Base-by-base conservation (phyloP, 345 rosid species). In the Pistacia integerrima region DNA sequence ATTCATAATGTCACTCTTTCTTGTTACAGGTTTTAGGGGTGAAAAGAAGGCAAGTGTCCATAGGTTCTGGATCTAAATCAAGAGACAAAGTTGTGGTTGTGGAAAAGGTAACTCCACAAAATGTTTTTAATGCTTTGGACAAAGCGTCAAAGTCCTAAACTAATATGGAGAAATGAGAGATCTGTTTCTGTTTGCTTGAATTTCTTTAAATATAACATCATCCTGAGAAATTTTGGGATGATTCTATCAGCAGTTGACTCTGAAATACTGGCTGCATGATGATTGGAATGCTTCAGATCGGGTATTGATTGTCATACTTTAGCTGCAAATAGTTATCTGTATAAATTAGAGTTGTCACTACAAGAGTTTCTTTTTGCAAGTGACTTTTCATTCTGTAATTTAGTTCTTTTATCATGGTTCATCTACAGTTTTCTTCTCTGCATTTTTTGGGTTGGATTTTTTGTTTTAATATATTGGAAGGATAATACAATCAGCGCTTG, bases 21-120 rank as follows among this genome's bases (percentile, higher is more conserved):
- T 48, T 3, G 67, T 67, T 28, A 41, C 87, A 96, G 97, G 97
- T 92, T 56, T 79, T 95, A 56, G 92, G 98, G 20, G 94, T 93
- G 64, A 92, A 93, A 86, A 86, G 82, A 74, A 91, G 99, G 84
- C 97, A 92, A 74, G 88, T 95, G 35, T 93, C 92, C 5, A 71
- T 95, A 54, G 93, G 92, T 75, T 84, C 92, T 2, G 98, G 98
- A 54, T 93, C 98, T 28, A 92, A 91, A 87, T 95, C 97, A 61
- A 87, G 97, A 81, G 94, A 90, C 85, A 93, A 95, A 85, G 88
- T 93, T 72, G 89, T 95, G 66, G 88, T 95, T 36, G 97, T 92
- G 64, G 98, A 92, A 79, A 96, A 88, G 69, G 78, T 87, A 75
- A 85, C 82, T 11, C 69, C 79, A 52, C 85, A 90, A 74, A 84